Evolutionary conservation across 208 protist species (phyloP), one percentile per base, ranked within the genome.

Genomic region (Crithidia thermophila): DNA sequence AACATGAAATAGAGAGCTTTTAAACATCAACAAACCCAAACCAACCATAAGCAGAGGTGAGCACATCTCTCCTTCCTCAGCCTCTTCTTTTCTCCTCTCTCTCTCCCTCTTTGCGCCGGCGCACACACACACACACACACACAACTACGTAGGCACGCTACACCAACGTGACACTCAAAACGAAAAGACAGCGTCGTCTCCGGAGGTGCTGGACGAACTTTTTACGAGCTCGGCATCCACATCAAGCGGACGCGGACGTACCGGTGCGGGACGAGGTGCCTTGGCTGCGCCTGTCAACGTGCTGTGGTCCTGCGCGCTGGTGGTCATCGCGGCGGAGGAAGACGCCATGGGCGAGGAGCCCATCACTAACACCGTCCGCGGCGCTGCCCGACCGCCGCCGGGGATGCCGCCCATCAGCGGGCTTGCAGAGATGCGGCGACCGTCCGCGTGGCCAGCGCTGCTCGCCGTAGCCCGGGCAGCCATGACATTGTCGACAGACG

Each of bases 101-200:
- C n/a, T n/a, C n/a, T n/a, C n/a, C n/a, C n/a, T n/a, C n/a, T n/a
- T n/a, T n/a, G n/a, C n/a, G n/a, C n/a, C n/a, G n/a, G n/a, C n/a
- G n/a, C n/a, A n/a, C n/a, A n/a, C n/a, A n/a, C n/a, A n/a, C n/a
- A n/a, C n/a, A n/a, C n/a, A n/a, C n/a, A n/a, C n/a, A n/a, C n/a
- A n/a, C n/a, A n/a, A n/a, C n/a, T n/a, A n/a, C n/a, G n/a, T n/a
- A n/a, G n/a, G n/a, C n/a, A n/a, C n/a, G n/a, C n/a, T n/a, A n/a
- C n/a, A n/a, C n/a, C n/a, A n/a, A n/a, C n/a, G n/a, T n/a, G n/a
- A n/a, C n/a, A n/a, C 18, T 46, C 20, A 37, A 31, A 42, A 42
- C 10, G 58, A 64, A 28, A 64, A 53, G 16, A 64, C 58, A 8
- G 43, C 3, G 30, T 64, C 43, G 21, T 28, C 53, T 20, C 58